Percentiles rank a stretch among this genome's conserved stretches.
Evolutionary conservation across 192 early-diverging fungal genomes (phyloP).

Genomic region (Powellomyces hirtus): DNA sequence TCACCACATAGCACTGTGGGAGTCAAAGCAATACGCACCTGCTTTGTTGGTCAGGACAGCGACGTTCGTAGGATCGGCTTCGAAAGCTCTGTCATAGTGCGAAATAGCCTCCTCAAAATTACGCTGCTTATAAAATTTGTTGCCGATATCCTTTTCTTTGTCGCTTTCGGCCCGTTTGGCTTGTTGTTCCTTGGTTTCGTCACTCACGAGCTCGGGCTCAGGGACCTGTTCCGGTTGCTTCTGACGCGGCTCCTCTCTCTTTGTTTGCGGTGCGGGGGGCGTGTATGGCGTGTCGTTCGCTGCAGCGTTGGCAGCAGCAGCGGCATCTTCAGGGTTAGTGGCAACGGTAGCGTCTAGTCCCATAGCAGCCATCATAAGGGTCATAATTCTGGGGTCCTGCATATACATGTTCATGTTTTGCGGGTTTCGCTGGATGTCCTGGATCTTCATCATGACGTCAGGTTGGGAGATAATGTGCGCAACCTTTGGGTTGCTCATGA

Average conservation of each 20-base stretch:
- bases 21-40: slow-evolving; percentile 40
- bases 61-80: slow-evolving; percentile 85
- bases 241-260: slow-evolving; percentile 1
- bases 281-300: slow-evolving; percentile 29
- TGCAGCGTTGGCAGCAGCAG: slow-evolving; percentile 43
- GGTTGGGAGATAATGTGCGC: slow-evolving; percentile 70
- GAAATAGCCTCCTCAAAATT: slow-evolving; percentile 84
- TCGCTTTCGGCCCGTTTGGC: slow-evolving; percentile 59
- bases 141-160: slow-evolving; percentile 83
- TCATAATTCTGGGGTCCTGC: slow-evolving; percentile 83
- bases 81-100: slow-evolving; percentile 89
- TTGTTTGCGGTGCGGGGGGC: neutral
- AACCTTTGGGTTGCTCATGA: slow-evolving; percentile 79
- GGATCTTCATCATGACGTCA: slow-evolving; percentile 71
- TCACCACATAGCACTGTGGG: neutral
- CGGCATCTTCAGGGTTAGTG: slow-evolving; percentile 39
- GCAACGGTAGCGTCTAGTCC: slow-evolving; percentile 62
- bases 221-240: slow-evolving; percentile 29
- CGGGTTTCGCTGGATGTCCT: slow-evolving; percentile 74
- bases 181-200: slow-evolving; percentile 68
- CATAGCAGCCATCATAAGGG: slow-evolving; percentile 71
- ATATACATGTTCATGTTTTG: slow-evolving; percentile 61
- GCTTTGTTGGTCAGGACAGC: slow-evolving; percentile 96
- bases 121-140: slow-evolving; percentile 88
- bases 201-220: slow-evolving; percentile 36